These are phyloP conservation scores for Trypanosoma avium DNA, from an alignment of 208 protist species.

Conservation along the genomic window DNA sequence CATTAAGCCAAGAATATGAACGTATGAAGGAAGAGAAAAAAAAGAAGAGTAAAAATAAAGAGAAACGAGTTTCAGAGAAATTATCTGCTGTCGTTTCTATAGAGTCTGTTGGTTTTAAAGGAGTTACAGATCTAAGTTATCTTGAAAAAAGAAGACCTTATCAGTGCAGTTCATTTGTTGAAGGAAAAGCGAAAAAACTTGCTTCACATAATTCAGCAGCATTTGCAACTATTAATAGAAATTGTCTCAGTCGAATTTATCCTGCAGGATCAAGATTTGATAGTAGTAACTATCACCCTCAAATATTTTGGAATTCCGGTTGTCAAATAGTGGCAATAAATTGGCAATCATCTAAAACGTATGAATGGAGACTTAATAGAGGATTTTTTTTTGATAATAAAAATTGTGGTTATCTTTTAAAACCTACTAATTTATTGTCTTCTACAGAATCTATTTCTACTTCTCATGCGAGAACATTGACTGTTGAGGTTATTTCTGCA, in stretches of 20 bases:
- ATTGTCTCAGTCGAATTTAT: constrained; percentile 90
- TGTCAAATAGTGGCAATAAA: constrained; percentile 93
- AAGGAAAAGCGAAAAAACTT: constrained; percentile 60
- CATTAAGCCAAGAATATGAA: background rate
- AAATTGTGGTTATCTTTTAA: constrained; percentile 92
- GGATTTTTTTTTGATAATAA: constrained; percentile 93
- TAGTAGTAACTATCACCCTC: constrained; percentile 93
- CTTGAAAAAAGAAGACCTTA: constrained; percentile 55
- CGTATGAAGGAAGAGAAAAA: background rate
- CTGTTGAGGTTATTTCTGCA: constrained; percentile 63
- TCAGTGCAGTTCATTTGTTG: constrained; percentile 59
- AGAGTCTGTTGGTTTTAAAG: constrained; percentile 66
- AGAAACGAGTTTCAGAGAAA: constrained; percentile 21
- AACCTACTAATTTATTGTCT: constrained; percentile 72
- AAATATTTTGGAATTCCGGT: constrained; percentile 70
- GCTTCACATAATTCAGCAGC: constrained; percentile 30
- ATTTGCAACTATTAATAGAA: constrained; percentile 58
- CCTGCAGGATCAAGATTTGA: constrained; percentile 89
- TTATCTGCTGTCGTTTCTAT: constrained; percentile 63
- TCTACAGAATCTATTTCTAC: constrained; percentile 16
- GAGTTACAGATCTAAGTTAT: constrained; percentile 51
- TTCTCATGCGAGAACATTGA: constrained; percentile 34
- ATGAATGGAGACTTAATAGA: constrained; percentile 75
- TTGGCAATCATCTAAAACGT: constrained; percentile 77
- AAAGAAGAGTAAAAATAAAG: constrained; percentile 11